Evolutionary conservation across 2,329 filamentous ascomycete species (phyloP), one percentile per base, ranked within the genome.

Genomic region (Endoconidiophora laricicola): DNA sequence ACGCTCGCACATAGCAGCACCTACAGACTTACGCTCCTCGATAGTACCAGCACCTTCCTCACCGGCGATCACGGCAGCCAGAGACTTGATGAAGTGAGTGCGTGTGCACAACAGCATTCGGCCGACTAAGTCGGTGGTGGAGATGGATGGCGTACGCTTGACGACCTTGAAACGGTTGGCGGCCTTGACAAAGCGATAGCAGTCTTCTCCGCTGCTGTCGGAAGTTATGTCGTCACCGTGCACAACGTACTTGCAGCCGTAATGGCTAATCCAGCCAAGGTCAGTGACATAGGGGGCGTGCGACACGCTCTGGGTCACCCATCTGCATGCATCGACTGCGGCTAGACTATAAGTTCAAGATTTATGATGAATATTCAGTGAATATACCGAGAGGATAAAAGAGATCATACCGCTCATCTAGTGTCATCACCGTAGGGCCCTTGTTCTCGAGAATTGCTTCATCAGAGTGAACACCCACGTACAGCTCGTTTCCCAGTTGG

Each of bases 221-320:
- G 87, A 94, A 2, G 91, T 96, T 61, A 96, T 94, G 65, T 96
- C 90, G 64, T 96, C 91, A 54, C 90, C 90, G 65, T 96, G 90
- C 2, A 94, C 90, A 40, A 96, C 91, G 63, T 90, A 96, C 61
- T 83, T 78, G 72, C 91, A 96, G 55, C 91, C 88, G 63, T 91
- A 95, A 65, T 94, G 87, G 51, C 82, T 82, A 60, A 98, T 94
- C 86, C 88, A 98, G 45, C 83, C 81, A 44, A 96, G 76, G 54
- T 82, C 82, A 20, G 91, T 98, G 50, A 98, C 91, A 67, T 98
- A 98, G 26, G 91, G 91, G 12, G 91, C 90, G 62, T 84, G 69
- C 10, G 86, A 78, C 52, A 98, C 73, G 37, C 86, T 86, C 55
- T 77, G 73, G 44, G 90, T 94, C 14, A 87, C 83, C 88, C 91